Evolutionary conservation across 2,329 filamentous ascomycete species (phyloP), one percentile per base, ranked within the genome.

Genomic region (Coniochaeta sp.): DNA sequence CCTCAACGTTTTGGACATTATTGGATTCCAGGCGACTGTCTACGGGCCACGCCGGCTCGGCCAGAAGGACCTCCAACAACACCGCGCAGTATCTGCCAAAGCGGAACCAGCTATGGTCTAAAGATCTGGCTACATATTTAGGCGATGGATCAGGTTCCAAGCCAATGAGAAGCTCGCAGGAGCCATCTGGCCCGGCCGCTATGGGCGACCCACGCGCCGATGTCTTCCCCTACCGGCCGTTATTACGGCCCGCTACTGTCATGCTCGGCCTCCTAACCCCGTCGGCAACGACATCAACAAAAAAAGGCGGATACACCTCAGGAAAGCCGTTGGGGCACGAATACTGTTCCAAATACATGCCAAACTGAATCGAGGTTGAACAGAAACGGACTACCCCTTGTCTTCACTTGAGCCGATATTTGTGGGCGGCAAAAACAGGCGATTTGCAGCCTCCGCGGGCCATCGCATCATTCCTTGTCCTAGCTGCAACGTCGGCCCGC

Each of bases 341-440:
- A 30, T 2, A 10, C 16, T 28, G 22, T 52, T 47, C 24, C 22
- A 30, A 14, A 52, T 30, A 16, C 22, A 28, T 52, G 47, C n/a
- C 47, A 52, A 16, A 52, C 6, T 52, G 24, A 52, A 28, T 17
- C 47, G 17, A 52, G 22, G 30, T 28, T 28, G 24, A 52, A 12
- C 47, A 28, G 22, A 52, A 28, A 12, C 26, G 12, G 47, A 30
- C 30, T 2, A 6, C n/a, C 47, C 14, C 22, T 28, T 52, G 22
- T 52, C 26, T n/a, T 52, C 26, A 52, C 47, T 17, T 30, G 47
- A 52, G 30, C 47, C 47, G 47, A 14, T 52, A 30, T 52, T 30
- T 52, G 24, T 52, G 30, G 47, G 47, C 47, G 47, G 47, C 47
- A 52, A 52, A 52, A 52, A n/a, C n/a, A n/a, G 47, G 47, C 47